Base-by-base conservation (phyloP, 192 early-diverging fungal genomes). In the Gonapodya prolifera region DNA sequence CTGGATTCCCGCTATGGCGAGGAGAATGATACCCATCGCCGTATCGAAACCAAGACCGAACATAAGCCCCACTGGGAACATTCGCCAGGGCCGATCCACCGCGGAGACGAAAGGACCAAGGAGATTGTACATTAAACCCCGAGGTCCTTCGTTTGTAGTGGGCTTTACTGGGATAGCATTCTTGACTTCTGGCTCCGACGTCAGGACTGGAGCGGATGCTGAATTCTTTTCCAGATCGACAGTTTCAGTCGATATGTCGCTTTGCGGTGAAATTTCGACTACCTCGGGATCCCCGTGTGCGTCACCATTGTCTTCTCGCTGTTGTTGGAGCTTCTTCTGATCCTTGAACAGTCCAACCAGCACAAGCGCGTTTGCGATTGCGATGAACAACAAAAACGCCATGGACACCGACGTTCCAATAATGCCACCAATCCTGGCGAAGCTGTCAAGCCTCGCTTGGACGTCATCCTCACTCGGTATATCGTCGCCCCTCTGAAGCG, bases 1-100 rank as follows among this genome's bases (percentile, higher is more conserved):
- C 45, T 86, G 86, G 1, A 86, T 80, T 1, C 87, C 88, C 0
- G 90, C 83, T 33, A 92, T 89, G 0, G 86, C 84, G 0, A 92
- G 78, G 0, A 92, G 30, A 1, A 84, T 85, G 32, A 92, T 83
- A 75, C 92, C 88, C 0, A 89, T 89, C 2, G 91, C 88, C 2
- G 91, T 92, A 83, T 92, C 91, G 76, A 92, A 92, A 2, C 91
- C 91, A 29, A 92, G 78, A 0, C 91, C 91, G 82, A 92, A 92
- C 29, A 88, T 36, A 0, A 89, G 78, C 2, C 87, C 87, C 1
- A 91, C 70, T 28, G 85, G 88, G 76, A 34, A 76, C 78, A 35
- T 82, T 76, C 61, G 8, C 13, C n/a, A 69, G 13, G 45, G 45
- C 13, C 45, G 45, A n/a, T 69, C 45, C 13, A 69, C 45, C 13